Evolutionary conservation across 345 rosid species (phyloP), one percentile per base, ranked within the genome.

Genomic region (Garcia nutans): DNA sequence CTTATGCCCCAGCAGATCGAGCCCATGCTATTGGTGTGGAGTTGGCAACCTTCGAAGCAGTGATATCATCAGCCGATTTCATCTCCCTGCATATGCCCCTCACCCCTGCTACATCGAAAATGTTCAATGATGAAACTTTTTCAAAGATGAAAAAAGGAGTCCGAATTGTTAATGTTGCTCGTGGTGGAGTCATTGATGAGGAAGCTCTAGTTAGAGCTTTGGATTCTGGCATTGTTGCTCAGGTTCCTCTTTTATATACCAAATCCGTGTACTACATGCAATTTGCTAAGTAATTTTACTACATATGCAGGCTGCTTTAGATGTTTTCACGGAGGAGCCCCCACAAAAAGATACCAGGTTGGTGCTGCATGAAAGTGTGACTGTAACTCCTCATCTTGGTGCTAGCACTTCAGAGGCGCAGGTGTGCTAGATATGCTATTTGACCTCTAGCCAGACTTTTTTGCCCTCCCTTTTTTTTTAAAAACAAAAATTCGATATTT

Each of bases 361-460:
- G 78, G 82, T 79, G 75, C 75, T 37, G 41, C 82, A 79, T 70
- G 82, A 74, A 70, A 79, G 74, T 63, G 82, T 79, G 57, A 79
- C 37, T 6, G 82, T 31, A 2, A 79, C 82, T 28, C 82, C 82
- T 74, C 82, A 79, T 79, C 82, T 70, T 54, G 78, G 82, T 52
- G 82, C 82, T 57, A 74, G 78, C 59, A 74, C 72, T 26, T 22
- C 71, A 1, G 82, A 79, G 63, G 82, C 82, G 23, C 82, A 79
- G 71, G 82, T 74, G 22, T 45, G 74, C 58, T 19, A 6, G 57
- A 41, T 20, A 28, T 19, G 26, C 12, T 47, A 50, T 7, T 50
- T 24, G 49, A 10, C 9, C 11, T 59, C 20, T 19, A 12, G 24
- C 19, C 49, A 10, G 61, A n/a, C 17, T 49, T 42, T 24, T 8